Conservation (phyloP, 2,329 filamentous ascomycete species). For the Fonsecaea nubica region DNA sequence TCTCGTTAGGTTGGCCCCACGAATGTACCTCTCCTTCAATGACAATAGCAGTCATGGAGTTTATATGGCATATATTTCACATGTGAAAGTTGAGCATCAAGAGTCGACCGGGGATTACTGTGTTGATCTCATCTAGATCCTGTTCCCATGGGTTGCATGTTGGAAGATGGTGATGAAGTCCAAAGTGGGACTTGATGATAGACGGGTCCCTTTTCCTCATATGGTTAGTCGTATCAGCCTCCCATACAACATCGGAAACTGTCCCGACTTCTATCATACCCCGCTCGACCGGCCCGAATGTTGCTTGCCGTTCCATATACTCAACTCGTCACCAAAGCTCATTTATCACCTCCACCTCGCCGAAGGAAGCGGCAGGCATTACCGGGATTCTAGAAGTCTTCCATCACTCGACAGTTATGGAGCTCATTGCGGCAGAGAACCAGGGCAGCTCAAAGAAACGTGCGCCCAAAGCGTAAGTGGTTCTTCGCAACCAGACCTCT, state of each 20-base stretch:
- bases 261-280: not conserved
- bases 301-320: not conserved
- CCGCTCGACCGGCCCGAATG: not conserved
- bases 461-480: constrained; percentile 6
- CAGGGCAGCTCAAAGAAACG: constrained; percentile 4
- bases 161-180: not conserved
- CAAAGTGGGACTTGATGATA: not conserved
- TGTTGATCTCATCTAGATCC: no score
- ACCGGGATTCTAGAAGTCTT: not conserved
- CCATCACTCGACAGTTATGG: not conserved
- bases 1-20: no score
- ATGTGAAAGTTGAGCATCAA: no score
- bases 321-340: not conserved
- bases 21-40: no score
- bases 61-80: no score
- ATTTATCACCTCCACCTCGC: not conserved
- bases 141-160: no score
- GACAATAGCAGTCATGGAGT: no score
- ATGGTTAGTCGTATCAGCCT: not conserved
- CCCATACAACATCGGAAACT: not conserved
- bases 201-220: not conserved
- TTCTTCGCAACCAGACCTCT: not conserved
- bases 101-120: no score
- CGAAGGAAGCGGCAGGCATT: not conserved
- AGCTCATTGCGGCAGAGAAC: not conserved